Conservation (phyloP, 805 yeast species). For the Zygoascus tannicola region DNA sequence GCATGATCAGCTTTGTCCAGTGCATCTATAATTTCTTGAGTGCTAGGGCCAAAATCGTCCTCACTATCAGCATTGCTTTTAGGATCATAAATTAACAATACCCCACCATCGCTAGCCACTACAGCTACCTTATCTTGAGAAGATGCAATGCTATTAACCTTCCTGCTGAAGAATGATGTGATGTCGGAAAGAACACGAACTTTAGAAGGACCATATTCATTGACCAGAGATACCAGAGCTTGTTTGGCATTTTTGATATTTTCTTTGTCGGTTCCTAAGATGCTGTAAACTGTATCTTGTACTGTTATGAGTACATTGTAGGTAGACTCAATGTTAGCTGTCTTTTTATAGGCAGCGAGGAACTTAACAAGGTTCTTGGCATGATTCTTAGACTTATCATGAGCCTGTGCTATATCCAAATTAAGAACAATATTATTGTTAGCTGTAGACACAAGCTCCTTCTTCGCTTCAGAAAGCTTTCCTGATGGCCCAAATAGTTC, state of each 20-base stretch:
- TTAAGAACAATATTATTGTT: conserved; percentile 51
- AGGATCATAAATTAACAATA: conserved; percentile 47
- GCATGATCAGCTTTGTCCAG: conserved; percentile 46
- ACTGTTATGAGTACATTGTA: conserved; percentile 37
- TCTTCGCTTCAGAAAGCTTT: conserved; percentile 53
- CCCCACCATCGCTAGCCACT: conserved; percentile 27
- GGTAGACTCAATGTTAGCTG: conserved; percentile 34
- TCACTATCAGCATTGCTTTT: conserved; percentile 30
- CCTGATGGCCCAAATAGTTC: conserved; percentile 54
- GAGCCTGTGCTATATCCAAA: conserved; percentile 82
- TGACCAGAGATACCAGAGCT: conserved; percentile 66
- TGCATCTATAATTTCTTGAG: conserved; percentile 46
- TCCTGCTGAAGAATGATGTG: conserved; percentile 47
- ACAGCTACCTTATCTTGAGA: conserved; percentile 39
- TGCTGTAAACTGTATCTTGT: conserved; percentile 52
- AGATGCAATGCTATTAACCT: conserved; percentile 29
- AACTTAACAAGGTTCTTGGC: conserved; percentile 66
- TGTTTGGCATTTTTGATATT: conserved; percentile 57
- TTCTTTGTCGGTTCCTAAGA: conserved; percentile 43
- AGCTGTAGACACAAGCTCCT: conserved; percentile 50
- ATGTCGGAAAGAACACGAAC: conserved; percentile 53
- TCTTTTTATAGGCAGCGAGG: conserved; percentile 32
- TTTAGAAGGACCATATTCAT: conserved; percentile 58
- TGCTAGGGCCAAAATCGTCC: conserved; percentile 64
- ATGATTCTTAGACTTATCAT: conserved; percentile 67